Base-by-base conservation (phyloP, 1,284 basidiomycete species). In the Veloboletus limbatus region DNA sequence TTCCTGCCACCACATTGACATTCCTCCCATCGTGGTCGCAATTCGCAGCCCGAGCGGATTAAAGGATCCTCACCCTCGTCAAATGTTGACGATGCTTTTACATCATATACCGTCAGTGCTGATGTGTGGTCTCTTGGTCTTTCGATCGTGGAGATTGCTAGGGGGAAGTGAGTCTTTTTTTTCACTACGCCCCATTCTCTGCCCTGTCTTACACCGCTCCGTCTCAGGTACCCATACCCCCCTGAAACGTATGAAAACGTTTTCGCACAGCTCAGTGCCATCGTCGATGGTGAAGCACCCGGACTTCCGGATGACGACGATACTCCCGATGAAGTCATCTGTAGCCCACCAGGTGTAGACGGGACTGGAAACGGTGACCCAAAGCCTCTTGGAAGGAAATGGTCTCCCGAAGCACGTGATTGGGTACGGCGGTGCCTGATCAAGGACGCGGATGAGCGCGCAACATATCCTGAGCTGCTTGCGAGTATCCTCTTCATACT, bases 101-200 rank as follows among this genome's bases (percentile, higher is more conserved):
- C 58, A 33, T 95, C 93, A 2, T 99, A 99, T 69, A 96, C 93
- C 9, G 94, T 98, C 36, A 91, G 94, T 2, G 97, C 94, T 4
- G 96, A 99, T 62, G 91, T 99, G 6, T 99, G 96, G 96, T 97
- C 94, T 9, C 81, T 99, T n/a, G 96, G 96, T 4, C 75, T 99
- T 27, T 88, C 90, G 4, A 88, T 98, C 67, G 92, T 98, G 59
- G 96, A 99, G 69, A 86, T 97, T 51, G 91, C 36, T 70, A 92
- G 56, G 95, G 97, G 17, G 78, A 82, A 55, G 62, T 53, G 40
- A 30, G 62, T 49, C 1, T 30, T 13, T 7, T 45, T 32, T 39
- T 13, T 2, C 32, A n/a, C 30, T 34, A 4, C 14, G 21, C 33
- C n/a, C 13, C 14, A 28, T 14, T 28, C n/a, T n/a, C n/a, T n/a